Evolutionary conservation across 768 basidiomycete species (phyloP).

Genomic region (Steccherinum ochraceum): DNA sequence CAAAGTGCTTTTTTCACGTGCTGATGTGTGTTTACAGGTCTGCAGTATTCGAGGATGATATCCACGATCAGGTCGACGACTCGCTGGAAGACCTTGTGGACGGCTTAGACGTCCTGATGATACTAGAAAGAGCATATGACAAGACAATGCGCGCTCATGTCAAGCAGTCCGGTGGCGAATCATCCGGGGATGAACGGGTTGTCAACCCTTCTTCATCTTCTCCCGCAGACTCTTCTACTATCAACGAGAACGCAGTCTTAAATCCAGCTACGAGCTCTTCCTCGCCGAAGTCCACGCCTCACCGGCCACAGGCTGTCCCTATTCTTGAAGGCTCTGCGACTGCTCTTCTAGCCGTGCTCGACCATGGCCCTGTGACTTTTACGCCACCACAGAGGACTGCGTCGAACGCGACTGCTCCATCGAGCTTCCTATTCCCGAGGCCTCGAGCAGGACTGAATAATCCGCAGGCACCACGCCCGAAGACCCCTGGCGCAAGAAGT

Average conservation of each 20-base stretch:
- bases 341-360: constrained; percentile 58
- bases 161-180: constrained; percentile 2
- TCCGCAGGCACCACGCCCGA: constrained; percentile 4
- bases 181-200: not conserved
- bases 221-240: not conserved
- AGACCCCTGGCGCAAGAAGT: not conserved
- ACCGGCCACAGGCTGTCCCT: constrained; percentile 20
- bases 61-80: constrained; percentile 35
- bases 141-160: constrained; percentile 59
- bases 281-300: not conserved
- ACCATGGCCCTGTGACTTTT: constrained; percentile 27
- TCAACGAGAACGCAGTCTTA: not conserved
- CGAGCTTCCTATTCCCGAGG: constrained; percentile 2
- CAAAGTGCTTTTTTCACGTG: constrained; percentile 9
- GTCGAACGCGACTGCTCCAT: not conserved
- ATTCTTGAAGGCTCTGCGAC: constrained; percentile 62
- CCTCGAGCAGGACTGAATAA: constrained; percentile 1
- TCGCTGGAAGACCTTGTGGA: constrained; percentile 59
- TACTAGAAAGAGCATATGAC: constrained; percentile 67
- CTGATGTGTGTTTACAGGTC: constrained; percentile 1
- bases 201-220: not conserved
- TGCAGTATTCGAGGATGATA: constrained; percentile 29
- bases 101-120: constrained; percentile 62
- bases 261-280: not conserved
- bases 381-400: constrained; percentile 3